Base-by-base conservation (phyloP, 352 stramenopile species). In the Phytopythium chamaehyphon region DNA sequence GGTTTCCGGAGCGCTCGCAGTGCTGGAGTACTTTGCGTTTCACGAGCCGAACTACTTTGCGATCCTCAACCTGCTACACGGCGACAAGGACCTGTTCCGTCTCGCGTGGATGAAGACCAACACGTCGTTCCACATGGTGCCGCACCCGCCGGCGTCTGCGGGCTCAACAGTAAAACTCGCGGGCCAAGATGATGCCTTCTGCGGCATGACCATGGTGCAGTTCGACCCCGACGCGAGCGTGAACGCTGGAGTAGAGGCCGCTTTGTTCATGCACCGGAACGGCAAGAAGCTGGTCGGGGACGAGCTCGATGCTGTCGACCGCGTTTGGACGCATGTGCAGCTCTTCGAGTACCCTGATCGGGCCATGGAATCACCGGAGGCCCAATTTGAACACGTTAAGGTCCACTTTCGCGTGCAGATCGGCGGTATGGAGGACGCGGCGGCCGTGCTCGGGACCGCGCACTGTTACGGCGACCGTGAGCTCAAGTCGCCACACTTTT, bases 61-160 rank as follows among this genome's bases (percentile, higher is more conserved):
- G 8, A 24, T 47, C 7, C 56, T 79, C 51, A 71, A 73, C 42
- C 61, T 86, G 24, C 61, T 48, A 3, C 60, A 68, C 36, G 75
- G 75, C 2, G 75, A 86, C 61, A 84, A 86, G 47, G 75, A 84
- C 22, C 47, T 86, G 4, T 84, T 84, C 16, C 67, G 75, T 1
- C 57, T 84, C 4, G 75, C 75, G 19, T 86, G 75, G 75, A 52
- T 83, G 23, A 75, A 77, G 44, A 64, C 60, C 0, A 59, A 69
- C 22, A 69, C 64, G 2, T 33, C 62, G 12, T 86, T 84, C 42
- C 60, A 84, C 49, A 83, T 86, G 74, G 65, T 86, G 24, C 40
- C 56, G 2, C 67, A 56, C 7, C 69, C 74, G 2, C 39, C 39
- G 16, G 39, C 39, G 6, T 12, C 24, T 18, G 39, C 39, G 6